Evolutionary conservation across 768 basidiomycete species (phyloP).

Genomic region (Russula vinacea): DNA sequence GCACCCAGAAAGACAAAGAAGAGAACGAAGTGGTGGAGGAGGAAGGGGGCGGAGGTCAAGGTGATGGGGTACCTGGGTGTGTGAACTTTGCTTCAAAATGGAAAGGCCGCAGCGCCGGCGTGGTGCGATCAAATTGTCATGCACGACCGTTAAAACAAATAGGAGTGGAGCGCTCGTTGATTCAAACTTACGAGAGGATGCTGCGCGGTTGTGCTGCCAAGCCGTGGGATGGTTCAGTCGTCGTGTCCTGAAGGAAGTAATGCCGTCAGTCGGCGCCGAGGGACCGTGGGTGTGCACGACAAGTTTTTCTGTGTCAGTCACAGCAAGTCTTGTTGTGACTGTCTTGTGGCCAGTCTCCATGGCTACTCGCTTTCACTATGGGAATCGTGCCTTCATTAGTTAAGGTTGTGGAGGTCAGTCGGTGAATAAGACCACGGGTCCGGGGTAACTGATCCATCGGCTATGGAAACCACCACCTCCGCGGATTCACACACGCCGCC

Average conservation of each 20-base stretch:
- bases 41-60: slow-evolving; percentile 27
- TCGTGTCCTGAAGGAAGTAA: background rate
- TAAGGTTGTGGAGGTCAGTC: background rate
- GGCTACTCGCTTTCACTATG: background rate
- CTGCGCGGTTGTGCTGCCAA: background rate
- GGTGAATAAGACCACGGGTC: background rate
- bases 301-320: background rate
- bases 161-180: background rate
- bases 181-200: background rate
- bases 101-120: background rate
- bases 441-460: background rate
- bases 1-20: slow-evolving; percentile 31
- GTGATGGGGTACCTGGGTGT: background rate
- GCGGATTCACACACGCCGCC: background rate
- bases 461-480: background rate
- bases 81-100: background rate
- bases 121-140: background rate
- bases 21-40: slow-evolving; percentile 35
- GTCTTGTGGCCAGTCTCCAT: background rate
- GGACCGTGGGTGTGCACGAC: too few species aligned
- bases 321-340: too few species aligned
- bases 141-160: slow-evolving; percentile 21
- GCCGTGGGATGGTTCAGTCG: background rate
- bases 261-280: background rate
- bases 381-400: too few species aligned